Percentiles rank a stretch among this genome's conserved stretches.
phyloP scores from a whole-genome alignment of 345 rosid species.

The Arabidopsis suecica region DNA sequence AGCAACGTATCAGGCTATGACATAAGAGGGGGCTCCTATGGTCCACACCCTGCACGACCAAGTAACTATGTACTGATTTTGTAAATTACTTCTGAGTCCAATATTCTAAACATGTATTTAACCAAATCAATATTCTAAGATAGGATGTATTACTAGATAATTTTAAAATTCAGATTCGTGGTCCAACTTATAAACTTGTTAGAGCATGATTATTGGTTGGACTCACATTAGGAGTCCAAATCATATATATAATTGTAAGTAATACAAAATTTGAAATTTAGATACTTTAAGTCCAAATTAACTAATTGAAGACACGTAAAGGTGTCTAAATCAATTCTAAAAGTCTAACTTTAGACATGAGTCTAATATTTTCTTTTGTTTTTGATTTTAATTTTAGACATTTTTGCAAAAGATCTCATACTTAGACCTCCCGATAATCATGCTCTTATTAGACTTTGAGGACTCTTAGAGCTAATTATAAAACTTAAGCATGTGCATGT shows the following conservation, averaged over 20 bases:
- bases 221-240: too few relatives aligned
- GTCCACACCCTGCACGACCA: constrained; percentile 32
- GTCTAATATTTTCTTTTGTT: too few relatives aligned
- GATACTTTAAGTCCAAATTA: too few relatives aligned
- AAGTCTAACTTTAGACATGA: too few relatives aligned
- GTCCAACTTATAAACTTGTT: background rate
- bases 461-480: background rate
- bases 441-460: background rate
- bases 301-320: too few relatives aligned
- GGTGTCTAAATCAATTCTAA: too few relatives aligned
- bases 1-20: constrained; percentile 17
- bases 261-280: too few relatives aligned
- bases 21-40: constrained; percentile 21
- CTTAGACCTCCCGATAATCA: too few relatives aligned
- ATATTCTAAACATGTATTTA: constrained; percentile 1
- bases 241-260: too few relatives aligned
- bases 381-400: too few relatives aligned
- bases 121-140: background rate
- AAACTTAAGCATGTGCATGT: constrained; percentile 30
- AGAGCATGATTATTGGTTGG: too few relatives aligned
- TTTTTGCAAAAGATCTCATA: too few relatives aligned
- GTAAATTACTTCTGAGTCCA: background rate
- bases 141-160: constrained; percentile 5
- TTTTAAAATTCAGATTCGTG: constrained; percentile 4
- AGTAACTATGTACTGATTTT: constrained; percentile 13